These are phyloP conservation scores for Penicillium sp. DNA, from an alignment of 2,329 filamentous ascomycete species.

Conservation along the genomic window DNA sequence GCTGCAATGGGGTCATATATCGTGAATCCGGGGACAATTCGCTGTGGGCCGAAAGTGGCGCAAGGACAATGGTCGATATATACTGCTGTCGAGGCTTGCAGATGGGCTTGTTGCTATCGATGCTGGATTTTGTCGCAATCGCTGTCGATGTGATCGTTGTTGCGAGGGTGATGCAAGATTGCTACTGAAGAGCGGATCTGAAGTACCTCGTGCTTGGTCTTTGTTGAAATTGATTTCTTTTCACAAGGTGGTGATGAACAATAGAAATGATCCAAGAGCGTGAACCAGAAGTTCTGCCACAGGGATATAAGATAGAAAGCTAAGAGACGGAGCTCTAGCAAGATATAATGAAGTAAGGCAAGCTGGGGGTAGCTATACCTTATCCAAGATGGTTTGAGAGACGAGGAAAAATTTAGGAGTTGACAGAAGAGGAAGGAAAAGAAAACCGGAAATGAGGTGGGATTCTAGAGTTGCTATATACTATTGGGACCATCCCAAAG, in stretches of 20 bases:
- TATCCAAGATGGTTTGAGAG: not conserved
- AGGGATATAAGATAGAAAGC: not conserved
- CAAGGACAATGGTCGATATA: constrained; percentile 9
- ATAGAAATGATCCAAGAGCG: not conserved
- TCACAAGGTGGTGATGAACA: not conserved
- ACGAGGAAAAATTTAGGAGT: not conserved
- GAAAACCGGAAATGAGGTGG: constrained; percentile 3
- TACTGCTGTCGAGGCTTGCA: not conserved
- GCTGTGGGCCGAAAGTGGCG: not conserved
- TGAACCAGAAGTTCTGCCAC: not conserved
- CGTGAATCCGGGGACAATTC: not conserved
- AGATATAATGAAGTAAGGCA: not conserved
- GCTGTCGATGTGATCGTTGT: not conserved
- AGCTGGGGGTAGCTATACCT: constrained; percentile 17
- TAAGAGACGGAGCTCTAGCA: not conserved
- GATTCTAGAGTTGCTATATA: constrained; percentile 20
- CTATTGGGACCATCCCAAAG: not conserved
- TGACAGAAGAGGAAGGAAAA: constrained; percentile 4
- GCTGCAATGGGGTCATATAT: constrained; percentile 10
- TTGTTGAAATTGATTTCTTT: constrained; percentile 12
- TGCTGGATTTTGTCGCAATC: not conserved
- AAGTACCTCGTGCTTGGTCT: constrained; percentile 4
- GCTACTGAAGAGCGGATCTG: constrained; percentile 19
- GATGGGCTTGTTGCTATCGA: constrained; percentile 7
- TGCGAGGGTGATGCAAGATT: constrained; percentile 3